Percentiles rank a stretch among this genome's conserved stretches.
Evolutionary conservation across 805 yeast genomes (phyloP).

Genomic region (Wickerhamiella sergipiensis): DNA sequence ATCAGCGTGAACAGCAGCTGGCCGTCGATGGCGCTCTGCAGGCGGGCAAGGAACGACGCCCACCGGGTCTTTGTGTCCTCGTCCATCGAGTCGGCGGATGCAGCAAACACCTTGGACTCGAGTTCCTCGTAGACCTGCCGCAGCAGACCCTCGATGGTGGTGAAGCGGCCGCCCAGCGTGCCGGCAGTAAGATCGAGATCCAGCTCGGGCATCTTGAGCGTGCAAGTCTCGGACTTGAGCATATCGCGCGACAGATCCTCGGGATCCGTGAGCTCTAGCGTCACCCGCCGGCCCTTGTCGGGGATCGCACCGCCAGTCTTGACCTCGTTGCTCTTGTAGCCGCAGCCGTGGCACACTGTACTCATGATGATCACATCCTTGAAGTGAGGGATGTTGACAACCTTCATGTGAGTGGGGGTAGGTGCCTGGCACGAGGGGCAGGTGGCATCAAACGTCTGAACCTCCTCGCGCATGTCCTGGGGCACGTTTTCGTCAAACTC

Average conservation of each 20-base stretch:
- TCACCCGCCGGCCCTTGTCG: constrained; percentile 60
- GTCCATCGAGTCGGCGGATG: constrained; percentile 87
- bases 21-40: constrained; percentile 73
- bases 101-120: constrained; percentile 67
- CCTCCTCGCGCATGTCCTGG: constrained; percentile 77
- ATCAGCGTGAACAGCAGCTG: constrained; percentile 62
- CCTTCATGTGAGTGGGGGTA: constrained; percentile 91
- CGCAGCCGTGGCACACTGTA: constrained; percentile 83
- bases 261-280: constrained; percentile 66
- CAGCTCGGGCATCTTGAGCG: constrained; percentile 72
- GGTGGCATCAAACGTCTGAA: constrained; percentile 81
- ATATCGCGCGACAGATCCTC: constrained; percentile 92
- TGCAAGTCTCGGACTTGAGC: constrained; percentile 87
- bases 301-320: constrained; percentile 98
- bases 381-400: constrained; percentile 93
- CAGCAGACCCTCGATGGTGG: constrained; percentile 88
- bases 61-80: constrained; percentile 64
- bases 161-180: constrained; percentile 94
- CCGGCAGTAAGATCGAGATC: constrained; percentile 87
- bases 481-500: constrained; percentile 48
- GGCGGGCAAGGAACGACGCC: constrained; percentile 58
- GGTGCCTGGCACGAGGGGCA: constrained; percentile 79
- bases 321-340: constrained; percentile 93
- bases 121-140: constrained; percentile 83
- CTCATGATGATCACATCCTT: constrained; percentile 95